These are phyloP conservation scores for Populus hybrid DNA, from an alignment of 441 rosid genomes.

Conservation along the genomic window DNA sequence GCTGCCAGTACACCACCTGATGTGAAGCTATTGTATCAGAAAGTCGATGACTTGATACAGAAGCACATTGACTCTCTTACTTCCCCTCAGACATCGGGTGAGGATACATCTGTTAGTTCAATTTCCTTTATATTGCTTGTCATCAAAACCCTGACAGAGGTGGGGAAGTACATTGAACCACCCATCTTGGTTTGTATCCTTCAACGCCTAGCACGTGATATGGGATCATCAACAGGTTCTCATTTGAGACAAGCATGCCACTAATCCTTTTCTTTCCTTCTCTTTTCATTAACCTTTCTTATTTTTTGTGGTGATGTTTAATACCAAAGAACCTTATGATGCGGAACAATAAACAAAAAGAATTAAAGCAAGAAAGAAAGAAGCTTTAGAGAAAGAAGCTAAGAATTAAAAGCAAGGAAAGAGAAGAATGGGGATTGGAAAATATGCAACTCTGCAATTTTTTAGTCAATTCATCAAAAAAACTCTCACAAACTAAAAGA, in stretches of 20 bases:
- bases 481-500: too few relatives aligned
- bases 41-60: constrained; percentile 86
- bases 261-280: neutral
- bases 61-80: constrained; percentile 67
- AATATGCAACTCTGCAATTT: too few relatives aligned
- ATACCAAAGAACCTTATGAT: too few relatives aligned
- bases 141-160: constrained; percentile 83
- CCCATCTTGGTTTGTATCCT: constrained; percentile 70
- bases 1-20: constrained; percentile 63
- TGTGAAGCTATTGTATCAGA: constrained; percentile 72
- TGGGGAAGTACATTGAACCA: constrained; percentile 79
- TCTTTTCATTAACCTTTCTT: neutral
- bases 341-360: too few relatives aligned
- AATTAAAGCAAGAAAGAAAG: too few relatives aligned
- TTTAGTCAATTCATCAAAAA: too few relatives aligned
- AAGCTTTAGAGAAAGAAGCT: too few relatives aligned
- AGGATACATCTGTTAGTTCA: constrained; percentile 71
- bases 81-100: constrained; percentile 62
- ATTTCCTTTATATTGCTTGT: constrained; percentile 85
- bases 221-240: constrained; percentile 76
- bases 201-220: constrained; percentile 85
- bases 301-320: too few relatives aligned
- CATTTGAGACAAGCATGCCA: constrained; percentile 81
- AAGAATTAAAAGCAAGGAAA: too few relatives aligned
- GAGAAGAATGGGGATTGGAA: too few relatives aligned